Conservation (phyloP, 2,329 filamentous ascomycete species). For the Alternaria sp. region DNA sequence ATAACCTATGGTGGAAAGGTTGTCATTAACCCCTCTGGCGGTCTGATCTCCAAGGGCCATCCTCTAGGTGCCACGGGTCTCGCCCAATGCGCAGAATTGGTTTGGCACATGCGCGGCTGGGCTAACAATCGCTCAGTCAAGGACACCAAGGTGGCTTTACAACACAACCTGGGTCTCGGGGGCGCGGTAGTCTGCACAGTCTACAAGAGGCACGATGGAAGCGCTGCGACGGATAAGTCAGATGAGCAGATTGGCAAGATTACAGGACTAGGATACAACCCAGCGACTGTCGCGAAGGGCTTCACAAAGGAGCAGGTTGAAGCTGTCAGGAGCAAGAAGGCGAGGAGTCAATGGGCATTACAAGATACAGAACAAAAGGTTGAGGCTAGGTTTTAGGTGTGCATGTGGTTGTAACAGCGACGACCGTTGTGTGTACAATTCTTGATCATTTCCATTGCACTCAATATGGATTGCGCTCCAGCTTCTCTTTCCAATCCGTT, state of each 20-base stretch:
- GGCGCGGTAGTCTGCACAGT: constrained; percentile 91
- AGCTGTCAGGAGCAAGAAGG: constrained; percentile 74
- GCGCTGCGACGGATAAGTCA: constrained; percentile 67
- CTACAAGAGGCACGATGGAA: constrained; percentile 84
- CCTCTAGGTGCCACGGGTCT: constrained; percentile 94
- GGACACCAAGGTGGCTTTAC: constrained; percentile 76
- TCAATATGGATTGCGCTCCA: neutral
- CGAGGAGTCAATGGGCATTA: constrained; percentile 75
- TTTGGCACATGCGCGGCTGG: constrained; percentile 96
- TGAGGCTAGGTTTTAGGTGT: constrained; percentile 69
- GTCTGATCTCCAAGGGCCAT: constrained; percentile 95
- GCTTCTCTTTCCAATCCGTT: neutral
- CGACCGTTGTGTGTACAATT: neutral
- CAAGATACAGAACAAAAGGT: constrained; percentile 79
- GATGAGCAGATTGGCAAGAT: constrained; percentile 70
- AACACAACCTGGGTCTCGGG: constrained; percentile 93
- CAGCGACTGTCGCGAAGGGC: constrained; percentile 86
- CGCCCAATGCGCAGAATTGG: constrained; percentile 92
- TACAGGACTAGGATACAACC: constrained; percentile 86
- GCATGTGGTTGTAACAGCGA: neutral
- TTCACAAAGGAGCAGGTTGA: constrained; percentile 82
- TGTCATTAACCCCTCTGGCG: constrained; percentile 92
- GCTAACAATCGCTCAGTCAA: constrained; percentile 84
- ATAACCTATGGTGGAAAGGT: constrained; percentile 89
- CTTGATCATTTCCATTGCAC: neutral